Conservation (phyloP, 805 yeast genomes). For the Maudiozyma saulgeensis region DNA sequence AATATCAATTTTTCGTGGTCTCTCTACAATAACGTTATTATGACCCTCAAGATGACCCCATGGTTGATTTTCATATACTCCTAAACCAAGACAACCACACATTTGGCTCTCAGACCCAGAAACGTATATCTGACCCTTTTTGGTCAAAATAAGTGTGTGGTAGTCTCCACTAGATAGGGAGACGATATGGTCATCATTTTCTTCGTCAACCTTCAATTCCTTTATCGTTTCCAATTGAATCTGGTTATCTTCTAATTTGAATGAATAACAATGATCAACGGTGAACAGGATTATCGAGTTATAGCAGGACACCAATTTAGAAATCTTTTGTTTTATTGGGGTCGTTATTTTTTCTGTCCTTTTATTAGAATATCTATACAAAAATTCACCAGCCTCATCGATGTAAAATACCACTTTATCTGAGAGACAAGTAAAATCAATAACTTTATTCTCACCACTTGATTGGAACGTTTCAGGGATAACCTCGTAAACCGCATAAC, state of each 20-base stretch:
- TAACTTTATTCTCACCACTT: constrained; percentile 29
- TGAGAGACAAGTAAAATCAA: constrained; percentile 45
- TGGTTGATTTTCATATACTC: constrained; percentile 22
- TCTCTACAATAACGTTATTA: constrained; percentile 29
- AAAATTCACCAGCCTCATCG: constrained; percentile 35
- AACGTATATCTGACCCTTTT: constrained; percentile 44
- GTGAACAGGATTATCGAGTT: constrained; percentile 47
- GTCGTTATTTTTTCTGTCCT: constrained; percentile 6
- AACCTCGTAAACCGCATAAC: constrained; percentile 33
- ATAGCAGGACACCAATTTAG: constrained; percentile 47
- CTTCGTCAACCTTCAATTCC: constrained; percentile 12
- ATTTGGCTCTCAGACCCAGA: constrained; percentile 60
- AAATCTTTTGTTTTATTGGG: constrained; percentile 30
- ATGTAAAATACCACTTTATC: constrained; percentile 44
- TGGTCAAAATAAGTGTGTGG: constrained; percentile 54
- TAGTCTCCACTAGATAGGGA: constrained; percentile 64
- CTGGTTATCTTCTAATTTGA: constrained; percentile 13
- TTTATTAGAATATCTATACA: constrained; percentile 26
- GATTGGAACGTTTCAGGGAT: constrained; percentile 34
- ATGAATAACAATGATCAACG: constrained; percentile 33
- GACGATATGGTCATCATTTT: constrained; percentile 38
- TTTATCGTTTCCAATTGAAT: constrained; percentile 9
- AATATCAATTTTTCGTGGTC: constrained; percentile 35
- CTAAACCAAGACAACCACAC: constrained; percentile 70
- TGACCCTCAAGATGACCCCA: constrained; percentile 25